Evolutionary conservation across 345 rosid species (phyloP).

Genomic region (Cardamine resedifolia): DNA sequence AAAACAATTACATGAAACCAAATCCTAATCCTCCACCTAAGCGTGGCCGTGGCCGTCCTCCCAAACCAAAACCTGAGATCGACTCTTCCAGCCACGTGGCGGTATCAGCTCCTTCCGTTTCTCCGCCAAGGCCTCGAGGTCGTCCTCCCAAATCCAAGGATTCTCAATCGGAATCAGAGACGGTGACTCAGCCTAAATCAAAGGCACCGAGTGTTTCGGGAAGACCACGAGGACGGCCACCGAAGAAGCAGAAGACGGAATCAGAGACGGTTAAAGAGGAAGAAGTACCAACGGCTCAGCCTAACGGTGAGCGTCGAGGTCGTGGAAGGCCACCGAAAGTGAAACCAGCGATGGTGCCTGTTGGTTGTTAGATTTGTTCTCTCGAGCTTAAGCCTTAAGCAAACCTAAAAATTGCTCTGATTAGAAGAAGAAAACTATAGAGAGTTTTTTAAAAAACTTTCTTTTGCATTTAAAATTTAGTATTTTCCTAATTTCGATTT

Average conservation of each 20-base stretch:
- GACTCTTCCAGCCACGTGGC: slow-evolving; percentile 15
- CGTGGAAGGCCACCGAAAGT: slow-evolving; percentile 85
- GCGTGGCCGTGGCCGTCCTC: slow-evolving; percentile 93
- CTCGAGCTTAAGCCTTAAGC: neutral
- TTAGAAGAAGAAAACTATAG: neutral
- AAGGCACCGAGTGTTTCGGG: slow-evolving; percentile 33
- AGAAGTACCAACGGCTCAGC: neutral
- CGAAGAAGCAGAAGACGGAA: slow-evolving; percentile 53
- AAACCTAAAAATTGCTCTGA: neutral
- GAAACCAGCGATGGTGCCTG: slow-evolving; percentile 67
- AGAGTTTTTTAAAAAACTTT: neutral
- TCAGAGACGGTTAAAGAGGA: slow-evolving; percentile 4
- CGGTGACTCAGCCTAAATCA: neutral
- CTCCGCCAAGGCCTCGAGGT: slow-evolving; percentile 67
- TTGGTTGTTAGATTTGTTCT: slow-evolving; percentile 47
- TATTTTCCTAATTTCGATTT: neutral
- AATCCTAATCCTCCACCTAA: slow-evolving; percentile 75
- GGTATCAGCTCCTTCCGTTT: slow-evolving; percentile 30
- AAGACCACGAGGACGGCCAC: slow-evolving; percentile 71
- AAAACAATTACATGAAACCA: slow-evolving; percentile 79
- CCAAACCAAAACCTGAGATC: slow-evolving; percentile 48
- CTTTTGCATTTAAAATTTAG: neutral
- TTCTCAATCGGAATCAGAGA: slow-evolving; percentile 39
- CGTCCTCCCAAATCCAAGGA: slow-evolving; percentile 68
- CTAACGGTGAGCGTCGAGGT: slow-evolving; percentile 48